Percentiles rank a stretch among this genome's conserved stretches.
Conservation (phyloP, 495 filamentous ascomycete genomes). For the Alectoria sarmentosa region DNA sequence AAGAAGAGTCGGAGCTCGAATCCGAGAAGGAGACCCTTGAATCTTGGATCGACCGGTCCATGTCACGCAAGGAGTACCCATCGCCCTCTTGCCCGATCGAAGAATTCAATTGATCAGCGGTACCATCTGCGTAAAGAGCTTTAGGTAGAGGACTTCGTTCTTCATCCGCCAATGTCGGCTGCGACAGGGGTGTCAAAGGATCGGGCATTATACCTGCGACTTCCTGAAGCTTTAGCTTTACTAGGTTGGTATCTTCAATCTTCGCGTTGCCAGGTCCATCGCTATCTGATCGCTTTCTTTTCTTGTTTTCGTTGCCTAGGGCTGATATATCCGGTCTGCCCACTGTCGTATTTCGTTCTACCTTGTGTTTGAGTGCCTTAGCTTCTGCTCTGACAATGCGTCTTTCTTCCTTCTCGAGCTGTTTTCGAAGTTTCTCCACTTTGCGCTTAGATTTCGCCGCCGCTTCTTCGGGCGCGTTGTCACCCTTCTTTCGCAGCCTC, state of each 20-base stretch:
- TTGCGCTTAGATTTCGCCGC: constrained; percentile 42
- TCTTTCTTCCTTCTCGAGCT: constrained; percentile 42
- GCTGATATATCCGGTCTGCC: background rate
- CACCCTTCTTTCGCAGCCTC: constrained; percentile 25
- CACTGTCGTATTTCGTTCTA: background rate
- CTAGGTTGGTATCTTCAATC: background rate
- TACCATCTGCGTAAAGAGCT: background rate
- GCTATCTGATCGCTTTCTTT: constrained; percentile 11
- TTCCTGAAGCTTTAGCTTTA: constrained; percentile 8
- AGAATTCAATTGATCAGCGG: background rate
- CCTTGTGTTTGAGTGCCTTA: background rate
- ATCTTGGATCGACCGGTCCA: background rate
- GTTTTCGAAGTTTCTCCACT: constrained; percentile 43
- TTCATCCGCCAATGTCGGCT: constrained; percentile 18
- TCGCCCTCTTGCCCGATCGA: background rate
- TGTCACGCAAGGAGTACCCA: background rate
- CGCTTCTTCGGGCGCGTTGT: constrained; percentile 28
- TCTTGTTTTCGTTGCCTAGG: background rate
- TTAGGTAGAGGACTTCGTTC: background rate
- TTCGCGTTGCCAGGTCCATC: background rate
- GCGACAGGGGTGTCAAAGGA: constrained; percentile 23
- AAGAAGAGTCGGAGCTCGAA: constrained; percentile 33
- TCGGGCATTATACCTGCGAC: constrained; percentile 17
- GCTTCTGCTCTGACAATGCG: constrained; percentile 44
- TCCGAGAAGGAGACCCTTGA: constrained; percentile 35